Evolutionary conservation across 345 rosid species (phyloP), one percentile per base, ranked within the genome.

Genomic region (Erucastrum elatum): DNA sequence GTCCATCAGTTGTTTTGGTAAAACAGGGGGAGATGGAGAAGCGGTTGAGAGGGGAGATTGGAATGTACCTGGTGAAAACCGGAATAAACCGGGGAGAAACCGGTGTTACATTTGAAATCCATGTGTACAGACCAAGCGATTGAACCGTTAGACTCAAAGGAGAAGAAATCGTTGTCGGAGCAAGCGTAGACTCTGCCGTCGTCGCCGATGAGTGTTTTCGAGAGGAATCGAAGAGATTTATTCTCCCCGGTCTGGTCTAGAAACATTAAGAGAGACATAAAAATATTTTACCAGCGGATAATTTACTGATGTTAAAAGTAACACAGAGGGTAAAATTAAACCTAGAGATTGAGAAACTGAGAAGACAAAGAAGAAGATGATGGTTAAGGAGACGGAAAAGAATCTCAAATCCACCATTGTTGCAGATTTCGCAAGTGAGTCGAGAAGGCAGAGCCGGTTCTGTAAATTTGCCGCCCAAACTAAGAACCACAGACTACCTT

Each of bases 141-240:
- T 13, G 95, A 87, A 21, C 98, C 97, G 64, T 90, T 92, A 58
- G 77, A 81, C 72, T 89, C 90, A 39, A 94, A 94, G 56, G 91
- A 87, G 58, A 85, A 87, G n/a, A 94, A 81, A 55, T 82, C 86
- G 63, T 78, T 85, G 15, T 83, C 86, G 2, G 89, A 87, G 71
- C 98, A 92, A 64, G 90, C 80, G 70, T 91, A 91, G 68, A 92
- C 73, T 78, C 87, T 86, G 53, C 90, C 87, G 60, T 86, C 91
- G 4, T 89, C 90, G 66, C 91, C 95, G 2, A 91, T 71, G 26
- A 88, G 78, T 62, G 94, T 89, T 69, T 80, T 90, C 3, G 97
- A 91, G 55, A 94, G 97, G 60, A 85, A 80, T 8, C 75, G 76
- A 70, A 60, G 21, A 30, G 82, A 72, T 69, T 71, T 76, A 7